Evolutionary conservation across 208 protist genomes (phyloP).

Genomic region (Acanthamoeba triangularis): DNA sequence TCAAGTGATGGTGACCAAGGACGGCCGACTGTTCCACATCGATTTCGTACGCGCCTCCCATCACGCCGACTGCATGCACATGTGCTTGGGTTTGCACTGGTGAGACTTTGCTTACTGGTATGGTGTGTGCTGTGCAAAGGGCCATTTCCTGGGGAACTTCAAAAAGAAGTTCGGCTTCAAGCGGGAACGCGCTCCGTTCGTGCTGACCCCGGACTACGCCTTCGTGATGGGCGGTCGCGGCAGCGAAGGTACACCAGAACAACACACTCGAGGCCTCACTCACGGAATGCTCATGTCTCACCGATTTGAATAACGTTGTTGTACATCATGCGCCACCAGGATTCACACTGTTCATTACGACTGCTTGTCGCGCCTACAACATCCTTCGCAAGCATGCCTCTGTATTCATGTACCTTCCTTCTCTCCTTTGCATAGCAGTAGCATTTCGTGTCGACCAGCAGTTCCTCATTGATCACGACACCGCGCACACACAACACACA

Average conservation of each 20-base stretch:
- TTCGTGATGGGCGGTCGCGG: constrained; percentile 92
- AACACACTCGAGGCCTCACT: no score
- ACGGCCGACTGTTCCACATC: constrained; percentile 87
- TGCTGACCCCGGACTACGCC: constrained; percentile 91
- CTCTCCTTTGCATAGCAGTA: constrained; percentile 74
- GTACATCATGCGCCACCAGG: no score
- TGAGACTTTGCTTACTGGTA: background rate
- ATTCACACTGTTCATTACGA: constrained; percentile 85
- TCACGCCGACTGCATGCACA: background rate
- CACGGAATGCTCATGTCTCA: no score
- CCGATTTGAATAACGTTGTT: no score
- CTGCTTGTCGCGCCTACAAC: constrained; percentile 88
- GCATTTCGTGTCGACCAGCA: no score
- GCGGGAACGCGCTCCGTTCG: constrained; percentile 91
- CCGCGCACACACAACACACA: no score
- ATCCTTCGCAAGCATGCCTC: constrained; percentile 88
- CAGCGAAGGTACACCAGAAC: constrained; percentile 44
- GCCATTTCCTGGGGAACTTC: constrained; percentile 94
- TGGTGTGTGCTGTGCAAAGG: background rate
- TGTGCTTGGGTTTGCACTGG: no score
- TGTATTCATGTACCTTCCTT: constrained; percentile 92
- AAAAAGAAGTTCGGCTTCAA: constrained; percentile 80
- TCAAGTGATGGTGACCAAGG: constrained; percentile 16
- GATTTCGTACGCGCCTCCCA: constrained; percentile 89
- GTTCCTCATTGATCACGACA: no score